Percentiles rank a stretch among this genome's conserved stretches.
These are phyloP conservation scores for Chrysoporthe austroafricana DNA, from an alignment of 2,329 filamentous ascomycete species.

Conservation along the genomic window DNA sequence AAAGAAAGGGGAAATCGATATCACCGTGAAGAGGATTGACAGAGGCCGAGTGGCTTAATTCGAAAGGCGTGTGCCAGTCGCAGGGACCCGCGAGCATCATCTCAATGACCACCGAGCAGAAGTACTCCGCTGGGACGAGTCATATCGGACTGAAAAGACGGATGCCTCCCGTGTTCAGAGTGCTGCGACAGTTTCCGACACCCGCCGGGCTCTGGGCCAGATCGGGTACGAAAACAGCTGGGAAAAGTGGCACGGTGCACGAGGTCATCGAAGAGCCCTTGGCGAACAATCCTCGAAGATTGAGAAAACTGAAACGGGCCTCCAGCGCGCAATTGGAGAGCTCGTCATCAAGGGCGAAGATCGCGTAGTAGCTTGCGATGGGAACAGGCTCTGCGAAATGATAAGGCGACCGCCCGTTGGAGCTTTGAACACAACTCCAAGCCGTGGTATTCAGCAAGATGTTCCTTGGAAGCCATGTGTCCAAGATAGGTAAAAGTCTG, in stretches of 20 bases:
- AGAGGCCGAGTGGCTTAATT: not conserved
- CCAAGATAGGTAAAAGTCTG: not conserved
- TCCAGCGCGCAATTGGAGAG: not conserved
- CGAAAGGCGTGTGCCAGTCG: not conserved
- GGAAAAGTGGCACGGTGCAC: not conserved
- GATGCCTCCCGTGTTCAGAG: not conserved
- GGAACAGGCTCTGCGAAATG: not conserved
- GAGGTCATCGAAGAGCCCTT: not conserved
- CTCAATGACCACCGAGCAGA: not conserved
- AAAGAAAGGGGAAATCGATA: not conserved
- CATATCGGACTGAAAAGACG: not conserved
- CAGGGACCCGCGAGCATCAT: not conserved
- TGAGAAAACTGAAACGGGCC: not conserved
- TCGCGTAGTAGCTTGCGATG: not conserved
- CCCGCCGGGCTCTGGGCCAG: slow-evolving; percentile 1
- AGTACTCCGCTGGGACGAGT: not conserved
- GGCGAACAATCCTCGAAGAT: not conserved
- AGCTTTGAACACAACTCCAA: not conserved
- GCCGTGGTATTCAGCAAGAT: not conserved
- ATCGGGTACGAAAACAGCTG: not conserved
- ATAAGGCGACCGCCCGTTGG: not conserved
- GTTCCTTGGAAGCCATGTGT: not conserved
- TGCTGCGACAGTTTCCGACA: not conserved
- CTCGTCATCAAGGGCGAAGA: not conserved
- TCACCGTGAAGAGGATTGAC: not conserved